Conservation (phyloP, 305 asterid genomes). For the Fraxinus latifolia region DNA sequence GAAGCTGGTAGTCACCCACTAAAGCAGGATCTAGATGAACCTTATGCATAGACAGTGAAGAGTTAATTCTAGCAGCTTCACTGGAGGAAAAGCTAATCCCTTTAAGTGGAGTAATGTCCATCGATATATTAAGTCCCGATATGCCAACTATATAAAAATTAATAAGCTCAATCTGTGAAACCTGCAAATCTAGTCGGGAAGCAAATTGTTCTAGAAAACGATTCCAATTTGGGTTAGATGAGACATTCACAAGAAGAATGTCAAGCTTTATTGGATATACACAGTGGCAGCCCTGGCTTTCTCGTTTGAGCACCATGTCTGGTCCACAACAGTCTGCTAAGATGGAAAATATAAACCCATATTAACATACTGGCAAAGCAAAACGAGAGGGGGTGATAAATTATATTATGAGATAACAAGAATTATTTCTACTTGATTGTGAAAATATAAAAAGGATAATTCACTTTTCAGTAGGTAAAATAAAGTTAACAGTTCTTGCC, state of each 20-base stretch:
- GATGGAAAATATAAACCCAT: slow-evolving; percentile 21
- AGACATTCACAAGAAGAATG: slow-evolving; percentile 77
- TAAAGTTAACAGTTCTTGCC: background rate
- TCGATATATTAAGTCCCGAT: slow-evolving; percentile 85
- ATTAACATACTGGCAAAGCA: slow-evolving; percentile 20
- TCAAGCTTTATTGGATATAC: slow-evolving; percentile 88
- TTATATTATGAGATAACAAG: background rate
- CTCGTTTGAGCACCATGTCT: slow-evolving; percentile 78
- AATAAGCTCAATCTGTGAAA: slow-evolving; percentile 88
- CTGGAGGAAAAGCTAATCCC: slow-evolving; percentile 66
- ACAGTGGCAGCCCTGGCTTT: slow-evolving; percentile 76
- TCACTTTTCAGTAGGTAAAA: background rate
- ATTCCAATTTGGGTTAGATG: slow-evolving; percentile 78
- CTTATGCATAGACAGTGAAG: slow-evolving; percentile 62
- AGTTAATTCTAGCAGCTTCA: slow-evolving; percentile 65
- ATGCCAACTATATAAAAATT: slow-evolving; percentile 75
- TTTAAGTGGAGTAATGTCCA: slow-evolving; percentile 80
- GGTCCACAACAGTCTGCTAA: slow-evolving; percentile 86
- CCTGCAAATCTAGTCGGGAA: slow-evolving; percentile 56
- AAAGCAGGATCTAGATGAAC: slow-evolving; percentile 67
- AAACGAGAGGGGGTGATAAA: background rate
- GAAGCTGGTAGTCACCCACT: slow-evolving; percentile 79
- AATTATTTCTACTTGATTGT: background rate
- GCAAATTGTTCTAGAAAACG: slow-evolving; percentile 78
- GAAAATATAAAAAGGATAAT: background rate